Conservation (phyloP, 495 filamentous ascomycete species). For the Diplogelasinospora grovesii region DNA sequence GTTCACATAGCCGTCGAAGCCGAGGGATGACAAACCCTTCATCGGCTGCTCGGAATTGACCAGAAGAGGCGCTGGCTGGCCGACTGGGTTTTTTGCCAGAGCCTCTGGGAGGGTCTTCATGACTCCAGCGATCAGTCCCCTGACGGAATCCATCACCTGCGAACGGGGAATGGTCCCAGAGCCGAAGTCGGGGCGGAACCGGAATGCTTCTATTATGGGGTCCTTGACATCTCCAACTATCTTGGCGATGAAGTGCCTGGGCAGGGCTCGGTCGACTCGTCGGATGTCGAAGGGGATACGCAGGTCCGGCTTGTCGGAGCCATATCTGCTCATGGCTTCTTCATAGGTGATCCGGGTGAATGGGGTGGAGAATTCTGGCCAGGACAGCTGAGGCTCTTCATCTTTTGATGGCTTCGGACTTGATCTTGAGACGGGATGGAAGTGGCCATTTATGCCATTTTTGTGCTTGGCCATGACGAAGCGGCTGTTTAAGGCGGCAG, state of each 20-base stretch:
- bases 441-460: slow-evolving; percentile 12
- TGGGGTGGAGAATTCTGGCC: slow-evolving; percentile 9
- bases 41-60: slow-evolving; percentile 64
- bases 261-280: slow-evolving; percentile 54
- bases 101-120: slow-evolving; percentile 56
- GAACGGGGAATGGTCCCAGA: no score
- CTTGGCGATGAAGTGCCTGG: slow-evolving; percentile 61
- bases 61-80: slow-evolving; percentile 70
- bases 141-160: slow-evolving; percentile 12
- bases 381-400: not conserved
- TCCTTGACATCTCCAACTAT: slow-evolving; percentile 56
- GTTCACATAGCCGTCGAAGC: slow-evolving; percentile 61
- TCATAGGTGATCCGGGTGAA: slow-evolving; percentile 55
- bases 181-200: slow-evolving; percentile 40
- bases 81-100: slow-evolving; percentile 59
- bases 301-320: slow-evolving; percentile 88
- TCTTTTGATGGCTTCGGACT: not conserved
- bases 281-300: slow-evolving; percentile 54
- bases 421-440: slow-evolving; percentile 21
- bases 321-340: slow-evolving; percentile 72
- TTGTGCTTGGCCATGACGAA: slow-evolving; percentile 11
- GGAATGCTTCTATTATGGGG: slow-evolving; percentile 67
- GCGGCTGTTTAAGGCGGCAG: slow-evolving; percentile 39
- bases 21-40: slow-evolving; percentile 64
- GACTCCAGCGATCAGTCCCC: slow-evolving; percentile 58